Evolutionary conservation across 805 yeast genomes (phyloP).

Genomic region (Barnettozyma botsteinii): DNA sequence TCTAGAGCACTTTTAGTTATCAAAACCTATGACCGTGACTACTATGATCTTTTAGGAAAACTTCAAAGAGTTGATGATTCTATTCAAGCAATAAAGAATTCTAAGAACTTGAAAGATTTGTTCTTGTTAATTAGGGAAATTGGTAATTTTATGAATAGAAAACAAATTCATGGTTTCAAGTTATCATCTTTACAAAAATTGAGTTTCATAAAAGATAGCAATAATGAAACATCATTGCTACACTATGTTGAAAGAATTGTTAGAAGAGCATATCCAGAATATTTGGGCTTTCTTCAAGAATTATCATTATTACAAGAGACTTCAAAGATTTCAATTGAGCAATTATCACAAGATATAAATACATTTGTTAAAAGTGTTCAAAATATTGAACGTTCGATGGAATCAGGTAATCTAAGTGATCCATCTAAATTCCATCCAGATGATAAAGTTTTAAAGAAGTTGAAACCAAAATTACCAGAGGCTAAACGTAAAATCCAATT

Average conservation of each 20-base stretch:
- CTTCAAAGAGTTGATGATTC: slow-evolving; percentile 56
- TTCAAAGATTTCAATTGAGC: slow-evolving; percentile 58
- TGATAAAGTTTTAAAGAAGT: slow-evolving; percentile 52
- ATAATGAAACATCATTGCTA: slow-evolving; percentile 62
- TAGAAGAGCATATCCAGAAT: slow-evolving; percentile 60
- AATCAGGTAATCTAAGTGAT: slow-evolving; percentile 62
- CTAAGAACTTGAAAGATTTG: slow-evolving; percentile 49
- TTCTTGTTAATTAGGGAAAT: slow-evolving; percentile 63
- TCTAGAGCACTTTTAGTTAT: slow-evolving; percentile 55
- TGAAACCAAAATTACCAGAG: slow-evolving; percentile 46
- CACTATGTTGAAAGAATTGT: slow-evolving; percentile 69
- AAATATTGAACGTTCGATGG: slow-evolving; percentile 48
- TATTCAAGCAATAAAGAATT: slow-evolving; percentile 44
- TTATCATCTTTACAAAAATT: slow-evolving; percentile 63
- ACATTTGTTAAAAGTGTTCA: slow-evolving; percentile 47
- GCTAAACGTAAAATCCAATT: slow-evolving; percentile 49
- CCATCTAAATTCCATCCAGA: slow-evolving; percentile 57
- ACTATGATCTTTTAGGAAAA: slow-evolving; percentile 52
- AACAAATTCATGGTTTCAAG: slow-evolving; percentile 65
- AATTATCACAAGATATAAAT: slow-evolving; percentile 50
- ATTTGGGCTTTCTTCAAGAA: slow-evolving; percentile 57
- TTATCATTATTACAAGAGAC: slow-evolving; percentile 45
- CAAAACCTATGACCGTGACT: slow-evolving; percentile 57
- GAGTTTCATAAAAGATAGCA: slow-evolving; percentile 61
- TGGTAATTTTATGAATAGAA: slow-evolving; percentile 77